Evolutionary conservation across 2,329 filamentous ascomycete genomes (phyloP), one percentile per base, ranked within the genome.

Genomic region (Conoideocrella luteorostrata): DNA sequence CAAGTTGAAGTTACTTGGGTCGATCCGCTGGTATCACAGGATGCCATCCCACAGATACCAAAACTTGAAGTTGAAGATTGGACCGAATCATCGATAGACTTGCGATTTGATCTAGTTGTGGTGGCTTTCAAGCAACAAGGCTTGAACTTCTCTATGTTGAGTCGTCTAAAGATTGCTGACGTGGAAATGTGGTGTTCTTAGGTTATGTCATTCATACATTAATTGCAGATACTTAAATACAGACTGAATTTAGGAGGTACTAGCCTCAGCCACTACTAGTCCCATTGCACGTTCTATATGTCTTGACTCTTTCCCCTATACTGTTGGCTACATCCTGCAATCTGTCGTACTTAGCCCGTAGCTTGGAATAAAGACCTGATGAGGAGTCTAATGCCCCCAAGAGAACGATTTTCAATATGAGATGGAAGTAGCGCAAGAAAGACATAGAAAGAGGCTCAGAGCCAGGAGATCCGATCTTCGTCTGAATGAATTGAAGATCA

Each of bases 21-120:
- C 4, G 71, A 74, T 48, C 63, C 69, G 2, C 48, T 71, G 17
- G 69, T 72, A 12, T 52, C 59, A 32, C 69, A 72, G 44, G 59
- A 61, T 13, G 60, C 58, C 3, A 57, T 74, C 15, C 63, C 64
- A 17, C 60, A 66, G 33, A 65, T 74, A 21, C 39, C 54, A 4
- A 63, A 63, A 3, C 51, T 72, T 2, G 49, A 55, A 10, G 64
- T 66, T 12, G 47, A 50, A 4, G 52, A 62, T 3, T 75, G 71
- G 71, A 63, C 53, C 1, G 52, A 48, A 10, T 52, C 61, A 18
- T 52, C 49, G 5, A 53, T 75, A 13, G 58, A 64, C 29, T 41
- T 49, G 12, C 45, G 45, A 1, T 74, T 74, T 41, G 60, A 70
- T 48, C 61, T 68, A 49, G 55, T 75, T 17, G 60, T 73, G 2